phyloP scores from a whole-genome alignment of 192 early-diverging fungal species.

The Podila minutissima region DNA sequence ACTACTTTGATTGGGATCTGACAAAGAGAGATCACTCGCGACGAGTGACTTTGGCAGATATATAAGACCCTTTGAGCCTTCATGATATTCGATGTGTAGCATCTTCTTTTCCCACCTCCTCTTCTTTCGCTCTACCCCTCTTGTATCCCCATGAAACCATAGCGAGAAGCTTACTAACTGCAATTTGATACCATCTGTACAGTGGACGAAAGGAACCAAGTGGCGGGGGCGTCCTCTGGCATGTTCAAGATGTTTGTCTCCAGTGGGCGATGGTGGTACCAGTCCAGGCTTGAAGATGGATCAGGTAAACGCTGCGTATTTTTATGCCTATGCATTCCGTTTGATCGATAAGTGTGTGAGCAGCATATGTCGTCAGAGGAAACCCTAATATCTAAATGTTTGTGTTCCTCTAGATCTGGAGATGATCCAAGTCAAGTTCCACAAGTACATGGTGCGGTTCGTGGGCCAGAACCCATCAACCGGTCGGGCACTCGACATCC shows the following conservation, averaged over 20 bases:
- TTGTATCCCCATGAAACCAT: neutral
- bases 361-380: neutral
- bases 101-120: constrained; percentile 2
- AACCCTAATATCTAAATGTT: neutral
- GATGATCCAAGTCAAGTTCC: constrained; percentile 37
- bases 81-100: constrained; percentile 8
- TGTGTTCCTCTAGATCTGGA: constrained; percentile 32
- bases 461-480: neutral
- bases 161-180: neutral
- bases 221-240: constrained; percentile 60
- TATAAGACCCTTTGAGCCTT: no score
- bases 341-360: no score
- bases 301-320: constrained; percentile 15
- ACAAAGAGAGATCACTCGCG: no score
- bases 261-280: constrained; percentile 63
- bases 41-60: no score
- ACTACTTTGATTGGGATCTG: no score
- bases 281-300: constrained; percentile 24
- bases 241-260: constrained; percentile 55
- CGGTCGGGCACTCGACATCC: constrained; percentile 5
- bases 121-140: neutral
- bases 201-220: constrained; percentile 63
- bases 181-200: neutral
- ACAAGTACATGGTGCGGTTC: constrained; percentile 26
- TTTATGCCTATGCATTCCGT: no score